Conservation (phyloP, 2,329 filamentous ascomycete genomes). For the Ascochyta clinopodiicola region DNA sequence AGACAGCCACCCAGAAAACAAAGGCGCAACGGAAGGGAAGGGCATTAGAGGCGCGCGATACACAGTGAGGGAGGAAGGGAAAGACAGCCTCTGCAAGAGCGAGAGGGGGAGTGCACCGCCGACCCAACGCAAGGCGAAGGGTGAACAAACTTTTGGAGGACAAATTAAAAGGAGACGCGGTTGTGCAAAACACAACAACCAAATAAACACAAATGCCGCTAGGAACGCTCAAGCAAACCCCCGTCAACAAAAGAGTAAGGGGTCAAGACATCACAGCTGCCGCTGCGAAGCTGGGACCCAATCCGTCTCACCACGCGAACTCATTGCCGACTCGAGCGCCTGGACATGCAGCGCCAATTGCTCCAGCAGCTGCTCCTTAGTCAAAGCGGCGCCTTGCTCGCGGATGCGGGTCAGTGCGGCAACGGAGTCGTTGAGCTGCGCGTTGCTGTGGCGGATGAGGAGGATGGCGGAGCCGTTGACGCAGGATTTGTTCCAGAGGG, state of each 20-base stretch:
- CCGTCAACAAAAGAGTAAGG: not conserved
- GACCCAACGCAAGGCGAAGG: not conserved
- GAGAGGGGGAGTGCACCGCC: not conserved
- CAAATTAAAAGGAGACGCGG: not conserved
- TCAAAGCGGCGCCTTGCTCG: not conserved
- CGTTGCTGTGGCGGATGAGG: constrained; percentile 13
- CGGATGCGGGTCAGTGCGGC: not conserved
- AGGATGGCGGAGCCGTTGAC: constrained; percentile 16
- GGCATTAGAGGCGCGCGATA: not conserved
- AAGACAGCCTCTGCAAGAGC: not conserved
- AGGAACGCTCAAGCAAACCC: not conserved
- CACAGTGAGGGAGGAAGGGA: constrained; percentile 3
- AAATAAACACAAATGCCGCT: constrained; percentile 17
- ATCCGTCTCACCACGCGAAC: constrained; percentile 10
- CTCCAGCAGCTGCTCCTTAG: not conserved
- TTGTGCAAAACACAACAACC: not conserved
- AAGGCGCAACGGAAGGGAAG: too few relatives aligned
- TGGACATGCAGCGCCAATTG: not conserved
- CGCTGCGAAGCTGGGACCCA: constrained; percentile 6
- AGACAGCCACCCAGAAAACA: constrained; percentile 6
- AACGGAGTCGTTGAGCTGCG: constrained; percentile 5
- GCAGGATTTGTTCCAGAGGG: constrained; percentile 22
- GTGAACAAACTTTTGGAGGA: constrained; percentile 10
- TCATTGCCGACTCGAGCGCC: not conserved
- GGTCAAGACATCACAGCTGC: not conserved